Conservation (phyloP, 2,329 filamentous ascomycete species). For the Penicillium sp. region DNA sequence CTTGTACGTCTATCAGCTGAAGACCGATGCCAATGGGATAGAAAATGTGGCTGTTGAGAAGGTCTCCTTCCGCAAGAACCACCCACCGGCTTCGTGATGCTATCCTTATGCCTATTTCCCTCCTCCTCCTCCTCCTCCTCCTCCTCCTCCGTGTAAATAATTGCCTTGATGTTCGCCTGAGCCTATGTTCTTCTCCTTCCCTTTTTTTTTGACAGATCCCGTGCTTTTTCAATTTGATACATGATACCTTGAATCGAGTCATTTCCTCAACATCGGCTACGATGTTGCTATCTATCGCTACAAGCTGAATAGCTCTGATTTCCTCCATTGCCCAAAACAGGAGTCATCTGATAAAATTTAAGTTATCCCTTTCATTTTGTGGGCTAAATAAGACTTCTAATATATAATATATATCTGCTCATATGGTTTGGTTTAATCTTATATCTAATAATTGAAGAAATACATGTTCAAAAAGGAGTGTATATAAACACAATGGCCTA, state of each 20-base stretch:
- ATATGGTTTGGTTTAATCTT: too few species aligned
- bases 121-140: constrained; percentile 13
- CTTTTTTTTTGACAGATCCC: neutral
- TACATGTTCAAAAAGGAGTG: too few species aligned
- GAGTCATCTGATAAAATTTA: neutral
- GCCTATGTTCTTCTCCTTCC: neutral
- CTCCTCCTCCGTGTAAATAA: constrained; percentile 33
- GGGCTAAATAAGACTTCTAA: neutral
- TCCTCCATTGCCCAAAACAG: neutral
- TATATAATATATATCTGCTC: neutral
- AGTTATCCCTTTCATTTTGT: neutral
- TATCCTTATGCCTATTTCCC: neutral
- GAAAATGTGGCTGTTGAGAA: constrained; percentile 83
- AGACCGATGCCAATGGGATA: constrained; percentile 71
- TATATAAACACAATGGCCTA: too few species aligned
- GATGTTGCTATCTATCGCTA: neutral
- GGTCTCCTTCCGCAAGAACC: constrained; percentile 78
- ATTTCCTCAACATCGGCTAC: neutral
- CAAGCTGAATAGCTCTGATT: neutral
- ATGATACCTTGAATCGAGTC: constrained; percentile 12
- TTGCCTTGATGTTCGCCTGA: constrained; percentile 17
- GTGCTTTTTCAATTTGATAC: constrained; percentile 10
- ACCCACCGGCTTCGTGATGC: constrained; percentile 56
- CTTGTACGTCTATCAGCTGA: constrained; percentile 87
- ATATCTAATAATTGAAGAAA: too few species aligned